phyloP scores from a whole-genome alignment of 331 rosid genomes.

The Spiraea crenata region DNA sequence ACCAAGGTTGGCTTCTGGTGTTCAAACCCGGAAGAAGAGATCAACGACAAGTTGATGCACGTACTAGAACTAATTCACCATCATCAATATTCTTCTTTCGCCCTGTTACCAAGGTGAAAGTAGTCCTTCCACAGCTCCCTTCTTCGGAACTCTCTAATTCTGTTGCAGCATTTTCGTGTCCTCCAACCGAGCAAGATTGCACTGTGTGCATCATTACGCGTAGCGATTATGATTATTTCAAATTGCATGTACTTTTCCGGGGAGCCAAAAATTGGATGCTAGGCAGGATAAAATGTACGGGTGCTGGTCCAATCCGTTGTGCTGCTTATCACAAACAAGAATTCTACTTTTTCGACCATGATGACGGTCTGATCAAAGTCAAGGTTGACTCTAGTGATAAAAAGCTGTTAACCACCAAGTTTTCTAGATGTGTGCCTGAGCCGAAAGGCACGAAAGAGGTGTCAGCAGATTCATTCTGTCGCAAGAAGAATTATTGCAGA shows the following conservation, averaged over 20 bases:
- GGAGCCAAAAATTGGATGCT: not conserved
- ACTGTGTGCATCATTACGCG: conserved; percentile 6
- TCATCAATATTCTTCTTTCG: conserved; percentile 14
- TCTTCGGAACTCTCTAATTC: not conserved
- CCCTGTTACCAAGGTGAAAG: conserved; percentile 12
- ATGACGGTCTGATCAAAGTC: too few relatives aligned
- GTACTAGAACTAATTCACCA: too few relatives aligned
- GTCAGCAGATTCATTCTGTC: not conserved
- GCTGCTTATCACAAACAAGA: not conserved
- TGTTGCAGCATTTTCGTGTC: conserved; percentile 18
- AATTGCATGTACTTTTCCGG: not conserved
- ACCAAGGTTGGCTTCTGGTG: conserved; percentile 26
- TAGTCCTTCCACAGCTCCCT: conserved; percentile 6
- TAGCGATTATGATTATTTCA: not conserved
- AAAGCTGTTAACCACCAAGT: too few relatives aligned
- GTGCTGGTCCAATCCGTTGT: not conserved
- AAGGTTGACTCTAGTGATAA: too few relatives aligned
- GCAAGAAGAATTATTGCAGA: not conserved
- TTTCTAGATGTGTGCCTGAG: too few relatives aligned
- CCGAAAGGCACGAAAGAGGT: too few relatives aligned
- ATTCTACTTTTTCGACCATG: not conserved
- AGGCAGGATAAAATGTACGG: too few relatives aligned
- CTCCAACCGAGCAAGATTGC: conserved; percentile 20
- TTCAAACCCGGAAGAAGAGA: not conserved
- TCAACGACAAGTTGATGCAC: too few relatives aligned